Percentiles rank a stretch among this genome's conserved stretches.
phyloP scores from a whole-genome alignment of 78 protist species.

The Dictyostelium purpureum region DNA sequence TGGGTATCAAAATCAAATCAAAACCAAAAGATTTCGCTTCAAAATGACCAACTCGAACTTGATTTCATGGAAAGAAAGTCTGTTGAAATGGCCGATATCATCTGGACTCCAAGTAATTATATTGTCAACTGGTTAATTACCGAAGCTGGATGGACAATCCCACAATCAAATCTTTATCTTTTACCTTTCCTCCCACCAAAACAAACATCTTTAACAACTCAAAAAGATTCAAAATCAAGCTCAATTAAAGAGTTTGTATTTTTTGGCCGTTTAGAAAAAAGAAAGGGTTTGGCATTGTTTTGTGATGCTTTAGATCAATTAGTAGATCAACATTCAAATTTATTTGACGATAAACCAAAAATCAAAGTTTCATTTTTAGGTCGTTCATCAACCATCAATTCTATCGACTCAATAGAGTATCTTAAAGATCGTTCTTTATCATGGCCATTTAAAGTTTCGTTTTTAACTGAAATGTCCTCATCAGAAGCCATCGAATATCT shows the following conservation, averaged over 20 bases:
- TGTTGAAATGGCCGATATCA: constrained; percentile 50
- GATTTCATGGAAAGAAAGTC: constrained; percentile 49
- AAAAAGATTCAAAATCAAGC: neutral
- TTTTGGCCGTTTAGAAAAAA: constrained; percentile 61
- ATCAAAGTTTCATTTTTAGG: constrained; percentile 54
- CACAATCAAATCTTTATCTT: neutral
- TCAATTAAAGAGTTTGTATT: constrained; percentile 45
- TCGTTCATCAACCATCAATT: constrained; percentile 14
- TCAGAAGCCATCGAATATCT: constrained; percentile 27
- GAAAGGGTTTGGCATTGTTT: constrained; percentile 62
- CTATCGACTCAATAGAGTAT: neutral
- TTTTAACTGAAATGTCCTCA: constrained; percentile 13
- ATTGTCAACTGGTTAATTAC: constrained; percentile 37
- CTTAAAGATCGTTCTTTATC: neutral
- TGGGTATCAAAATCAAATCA: constrained; percentile 51
- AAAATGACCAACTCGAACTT: constrained; percentile 35
- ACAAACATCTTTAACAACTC: neutral
- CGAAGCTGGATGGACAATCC: constrained; percentile 36
- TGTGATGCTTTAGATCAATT: constrained; percentile 45
- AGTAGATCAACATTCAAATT: neutral
- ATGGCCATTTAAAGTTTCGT: constrained; percentile 35
- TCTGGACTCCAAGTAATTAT: constrained; percentile 72
- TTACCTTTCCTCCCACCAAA: constrained; percentile 36
- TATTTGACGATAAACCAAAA: too few species aligned
- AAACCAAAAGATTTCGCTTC: neutral